Evolutionary conservation across 345 rosid genomes (phyloP), one percentile per base, ranked within the genome.

Genomic region (Viola odorata): DNA sequence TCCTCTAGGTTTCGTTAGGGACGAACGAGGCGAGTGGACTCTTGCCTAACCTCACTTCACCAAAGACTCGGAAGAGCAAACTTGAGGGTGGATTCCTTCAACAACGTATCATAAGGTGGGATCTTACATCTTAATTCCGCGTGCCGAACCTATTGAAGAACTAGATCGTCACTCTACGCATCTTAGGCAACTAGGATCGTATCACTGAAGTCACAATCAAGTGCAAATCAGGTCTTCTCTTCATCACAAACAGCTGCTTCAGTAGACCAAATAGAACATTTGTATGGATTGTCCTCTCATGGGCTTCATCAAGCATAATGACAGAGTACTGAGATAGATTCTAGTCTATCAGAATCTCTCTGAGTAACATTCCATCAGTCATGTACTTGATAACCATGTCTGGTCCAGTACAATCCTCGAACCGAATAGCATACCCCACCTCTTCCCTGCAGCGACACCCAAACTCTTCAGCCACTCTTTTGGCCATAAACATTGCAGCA

Each of bases 381-480:
- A 89, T 86, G 68, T 86, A 89, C 77, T 89, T 89, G 75, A 89
- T 89, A 57, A 86, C 89, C 37, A 89, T 84, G 49, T 89, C 89
- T n/a, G 96, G 92, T 68, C 96, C 91, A 39, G 96, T 82, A 62
- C 91, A 86, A 78, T 86, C 92, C 70, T 89, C 87, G 52, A 89
- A 86, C 45, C 92, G 79, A 69, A 89, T 82, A 0, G 92, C 90
- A 77, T 89, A 89, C 49, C 96, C 96, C 44, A 89, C 92, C 62
- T 89, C 96, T 66, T 89, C 91, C 42, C 92, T 88, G 53, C 86
- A 74, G 17, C 84, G 87, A 66, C 96, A 86, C 38, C 96, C 96
- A 78, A 89, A 82, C 80, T 89, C 96, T 73, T 86, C 91, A 66
- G 96, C 94, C 42, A 86, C 94, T 72, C 94, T 84, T 84, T 86